These are phyloP conservation scores for Sungouiella blattae DNA, from an alignment of 805 yeast species.

Conservation along the genomic window DNA sequence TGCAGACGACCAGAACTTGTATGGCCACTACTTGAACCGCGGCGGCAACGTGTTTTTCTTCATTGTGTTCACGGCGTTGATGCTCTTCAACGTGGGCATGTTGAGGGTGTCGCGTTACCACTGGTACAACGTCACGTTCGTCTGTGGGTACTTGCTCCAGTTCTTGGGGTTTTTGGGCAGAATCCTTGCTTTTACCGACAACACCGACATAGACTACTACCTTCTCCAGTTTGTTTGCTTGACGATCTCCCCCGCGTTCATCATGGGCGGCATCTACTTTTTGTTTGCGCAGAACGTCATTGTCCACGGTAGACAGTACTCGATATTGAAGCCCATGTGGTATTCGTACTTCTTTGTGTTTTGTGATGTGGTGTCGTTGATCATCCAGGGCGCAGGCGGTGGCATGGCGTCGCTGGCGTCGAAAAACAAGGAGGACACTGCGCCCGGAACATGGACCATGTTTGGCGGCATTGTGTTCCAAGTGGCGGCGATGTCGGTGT, in stretches of 20 bases:
- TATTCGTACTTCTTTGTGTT: constrained; percentile 40
- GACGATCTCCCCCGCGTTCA: constrained; percentile 40
- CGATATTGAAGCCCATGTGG: constrained; percentile 41
- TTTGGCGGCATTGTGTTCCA: constrained; percentile 38
- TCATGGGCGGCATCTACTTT: constrained; percentile 42
- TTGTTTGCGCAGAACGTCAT: constrained; percentile 39
- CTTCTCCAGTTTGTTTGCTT: constrained; percentile 32
- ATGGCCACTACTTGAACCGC: constrained; percentile 20
- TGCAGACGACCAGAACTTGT: constrained; percentile 27
- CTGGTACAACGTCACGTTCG: constrained; percentile 38
- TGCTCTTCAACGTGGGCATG: constrained; percentile 25
- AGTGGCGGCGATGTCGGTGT: constrained; percentile 36
- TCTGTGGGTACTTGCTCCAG: constrained; percentile 34
- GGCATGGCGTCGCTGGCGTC: constrained; percentile 32
- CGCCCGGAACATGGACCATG: constrained; percentile 35
- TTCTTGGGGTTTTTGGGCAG: constrained; percentile 39
- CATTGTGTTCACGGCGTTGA: constrained; percentile 22
- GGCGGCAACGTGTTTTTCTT: constrained; percentile 33
- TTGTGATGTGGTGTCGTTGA: constrained; percentile 32
- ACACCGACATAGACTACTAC: constrained; percentile 18
- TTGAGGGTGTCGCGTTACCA: constrained; percentile 29
- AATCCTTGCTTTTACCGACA: constrained; percentile 25
- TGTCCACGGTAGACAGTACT: constrained; percentile 34
- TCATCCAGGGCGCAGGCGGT: constrained; percentile 40
- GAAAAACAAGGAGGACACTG: constrained; percentile 17